Evolutionary conservation across 2,329 filamentous ascomycete genomes (phyloP).

Genomic region (Penicillium frequentans): DNA sequence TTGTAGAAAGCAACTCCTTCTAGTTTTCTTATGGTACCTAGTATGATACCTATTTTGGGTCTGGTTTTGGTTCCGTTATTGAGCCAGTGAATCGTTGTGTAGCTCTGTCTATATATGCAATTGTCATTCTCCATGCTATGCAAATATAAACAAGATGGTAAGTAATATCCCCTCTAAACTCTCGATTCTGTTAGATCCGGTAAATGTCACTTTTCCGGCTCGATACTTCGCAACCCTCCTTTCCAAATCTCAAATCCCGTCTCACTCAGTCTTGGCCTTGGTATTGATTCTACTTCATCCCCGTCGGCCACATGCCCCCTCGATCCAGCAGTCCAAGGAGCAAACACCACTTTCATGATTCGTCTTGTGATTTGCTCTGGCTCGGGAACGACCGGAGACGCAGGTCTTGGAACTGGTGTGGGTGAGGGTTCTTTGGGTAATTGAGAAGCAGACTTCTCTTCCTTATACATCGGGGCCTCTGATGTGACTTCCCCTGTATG

Average conservation of each 20-base stretch:
- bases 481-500: background rate
- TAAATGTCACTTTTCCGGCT: background rate
- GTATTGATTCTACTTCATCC: background rate
- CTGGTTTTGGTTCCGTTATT: too few species aligned
- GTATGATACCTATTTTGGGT: too few species aligned
- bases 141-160: background rate
- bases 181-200: background rate
- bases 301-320: slow-evolving; percentile 52
- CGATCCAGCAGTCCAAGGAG: slow-evolving; percentile 66
- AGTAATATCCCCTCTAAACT: background rate
- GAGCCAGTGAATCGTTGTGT: background rate
- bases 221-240: slow-evolving; percentile 51
- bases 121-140: background rate
- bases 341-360: slow-evolving; percentile 88
- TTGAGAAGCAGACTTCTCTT: slow-evolving; percentile 34
- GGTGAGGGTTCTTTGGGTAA: slow-evolving; percentile 1
- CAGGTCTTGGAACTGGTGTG: background rate
- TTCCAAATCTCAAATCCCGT: slow-evolving; percentile 75
- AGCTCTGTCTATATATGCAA: background rate
- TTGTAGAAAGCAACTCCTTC: too few species aligned
- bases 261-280: slow-evolving; percentile 18
- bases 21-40: too few species aligned
- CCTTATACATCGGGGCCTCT: background rate
- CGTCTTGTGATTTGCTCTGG: slow-evolving; percentile 53
- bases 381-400: background rate